phyloP scores from a whole-genome alignment of 768 basidiomycete genomes.

The Jaapia argillacea region DNA sequence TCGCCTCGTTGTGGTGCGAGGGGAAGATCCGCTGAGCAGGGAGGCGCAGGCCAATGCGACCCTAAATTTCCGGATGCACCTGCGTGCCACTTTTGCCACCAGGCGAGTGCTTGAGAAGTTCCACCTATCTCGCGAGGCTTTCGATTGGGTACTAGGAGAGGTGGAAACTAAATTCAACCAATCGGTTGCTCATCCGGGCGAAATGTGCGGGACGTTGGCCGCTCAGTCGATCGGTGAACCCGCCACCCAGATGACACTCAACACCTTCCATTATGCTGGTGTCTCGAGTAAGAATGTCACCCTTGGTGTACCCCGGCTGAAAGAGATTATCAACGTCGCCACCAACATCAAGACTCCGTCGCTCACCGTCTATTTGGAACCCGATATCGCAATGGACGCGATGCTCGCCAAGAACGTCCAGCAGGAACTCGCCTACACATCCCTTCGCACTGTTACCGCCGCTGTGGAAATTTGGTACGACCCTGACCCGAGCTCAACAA shows the following conservation, averaged over 20 bases:
- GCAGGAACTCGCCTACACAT: slow-evolving; percentile 90
- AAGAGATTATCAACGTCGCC: slow-evolving; percentile 99
- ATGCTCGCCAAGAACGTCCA: slow-evolving; percentile 77
- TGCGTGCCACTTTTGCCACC: slow-evolving; percentile 81
- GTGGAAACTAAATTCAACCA: slow-evolving; percentile 95
- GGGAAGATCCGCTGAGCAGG: slow-evolving; percentile 60
- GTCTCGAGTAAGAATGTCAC: slow-evolving; percentile 99
- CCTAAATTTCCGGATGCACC: slow-evolving; percentile 86
- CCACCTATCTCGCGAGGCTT: slow-evolving; percentile 87
- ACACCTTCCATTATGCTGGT: slow-evolving; percentile 99
- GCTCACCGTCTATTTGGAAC: slow-evolving; percentile 80
- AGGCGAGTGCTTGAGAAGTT: slow-evolving; percentile 82
- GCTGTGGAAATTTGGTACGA: slow-evolving; percentile 98
- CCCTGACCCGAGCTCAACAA: slow-evolving; percentile 82
- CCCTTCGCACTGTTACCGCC: slow-evolving; percentile 86
- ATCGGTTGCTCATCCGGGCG: slow-evolving; percentile 85
- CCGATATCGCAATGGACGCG: slow-evolving; percentile 52
- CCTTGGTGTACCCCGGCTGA: slow-evolving; percentile 96
- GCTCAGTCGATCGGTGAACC: slow-evolving; percentile 99
- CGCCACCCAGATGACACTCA: slow-evolving; percentile 98
- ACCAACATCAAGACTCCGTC: slow-evolving; percentile 98
- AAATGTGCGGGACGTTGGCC: slow-evolving; percentile 97
- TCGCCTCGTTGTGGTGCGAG: slow-evolving; percentile 81
- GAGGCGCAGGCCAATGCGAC: slow-evolving; percentile 87
- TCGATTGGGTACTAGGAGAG: slow-evolving; percentile 95